Evolutionary conservation across 2,329 filamentous ascomycete species (phyloP), one percentile per base, ranked within the genome.

Genomic region (Stagonosporopsis rhizophila): DNA sequence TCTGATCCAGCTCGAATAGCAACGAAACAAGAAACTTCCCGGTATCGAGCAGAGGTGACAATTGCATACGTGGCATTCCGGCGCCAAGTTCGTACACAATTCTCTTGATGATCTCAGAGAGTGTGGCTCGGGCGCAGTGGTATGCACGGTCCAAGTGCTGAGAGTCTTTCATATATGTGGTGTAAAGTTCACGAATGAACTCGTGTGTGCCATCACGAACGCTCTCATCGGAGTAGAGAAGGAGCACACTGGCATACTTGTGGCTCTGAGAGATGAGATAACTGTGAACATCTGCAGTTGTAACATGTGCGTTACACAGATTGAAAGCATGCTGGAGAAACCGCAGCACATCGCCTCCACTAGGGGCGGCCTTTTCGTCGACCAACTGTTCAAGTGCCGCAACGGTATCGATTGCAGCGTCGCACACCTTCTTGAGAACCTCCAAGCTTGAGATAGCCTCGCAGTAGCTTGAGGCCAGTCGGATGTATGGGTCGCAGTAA

Each of bases 401-500:
- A 35, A 67, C 35, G 1, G 62, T 55, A n/a, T 68, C 68, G 6
- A 56, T 40, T 4, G 75, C 65, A 0, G 54, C 40, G 2, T 56
- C 60, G 23, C 71, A 64, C 25, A 75, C 54, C 27, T 52, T 54
- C 5, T 49, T 20, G n/a, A 72, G 59, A 11, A 62, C 41, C 6
- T 60, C 58, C 4, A 46, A 4, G 2, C 52, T 56, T 4, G 64
- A 57, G 30, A 52, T 66, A 23, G 45, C 63, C 53, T 72, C 61
- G 49, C 74, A 76, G 42, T 68, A 76, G 14, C 65, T 56, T 2
- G 72, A 50, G 6, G 70, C 73, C 7, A 71, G 69, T 44, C 62
- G 64, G 12, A 77, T 59, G 55, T 74, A 77, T 15, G 69, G 61
- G 41, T 74, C 70, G 23, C 67, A 68, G 35, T 57, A 64, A 1